phyloP scores from a whole-genome alignment of 2,329 filamentous ascomycete genomes.

The Didymella sp. region DNA sequence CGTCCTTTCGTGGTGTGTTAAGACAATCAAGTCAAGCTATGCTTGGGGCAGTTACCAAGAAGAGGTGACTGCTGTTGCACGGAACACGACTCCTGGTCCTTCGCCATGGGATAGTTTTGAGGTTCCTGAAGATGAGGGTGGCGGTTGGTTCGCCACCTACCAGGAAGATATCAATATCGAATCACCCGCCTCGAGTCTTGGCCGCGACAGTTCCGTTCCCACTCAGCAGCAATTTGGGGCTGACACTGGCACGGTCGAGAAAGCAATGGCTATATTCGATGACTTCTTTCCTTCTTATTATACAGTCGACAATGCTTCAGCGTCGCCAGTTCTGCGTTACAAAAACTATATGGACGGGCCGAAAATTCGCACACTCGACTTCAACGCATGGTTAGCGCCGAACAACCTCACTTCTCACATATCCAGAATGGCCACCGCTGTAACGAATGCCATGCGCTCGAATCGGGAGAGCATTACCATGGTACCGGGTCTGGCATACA shows the following conservation, averaged over 20 bases:
- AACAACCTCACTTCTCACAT: slow-evolving; percentile 34
- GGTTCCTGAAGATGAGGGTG: too few relatives aligned
- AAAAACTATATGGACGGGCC: slow-evolving; percentile 7
- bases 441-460: slow-evolving; percentile 33
- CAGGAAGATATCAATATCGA: background rate
- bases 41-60: slow-evolving; percentile 24
- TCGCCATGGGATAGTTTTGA: slow-evolving; percentile 3
- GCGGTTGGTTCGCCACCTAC: too few relatives aligned
- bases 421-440: slow-evolving; percentile 25
- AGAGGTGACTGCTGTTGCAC: slow-evolving; percentile 12
- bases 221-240: too few relatives aligned
- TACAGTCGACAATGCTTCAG: background rate
- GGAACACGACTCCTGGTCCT: slow-evolving; percentile 5
- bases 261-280: slow-evolving; percentile 9
- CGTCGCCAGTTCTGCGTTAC: slow-evolving; percentile 2
- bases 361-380: background rate
- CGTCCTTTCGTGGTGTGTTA: slow-evolving; percentile 34
- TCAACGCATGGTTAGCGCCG: slow-evolving; percentile 26
- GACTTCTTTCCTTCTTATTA: slow-evolving; percentile 23
- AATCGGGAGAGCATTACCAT: background rate
- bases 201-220: too few relatives aligned
- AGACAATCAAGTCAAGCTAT: slow-evolving; percentile 30
- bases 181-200: too few relatives aligned
- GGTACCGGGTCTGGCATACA: slow-evolving; percentile 21
- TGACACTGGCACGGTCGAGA: too few relatives aligned